Base-by-base conservation (phyloP, 371 early-diverging fungal species). In the Sporodiniella umbellata region DNA sequence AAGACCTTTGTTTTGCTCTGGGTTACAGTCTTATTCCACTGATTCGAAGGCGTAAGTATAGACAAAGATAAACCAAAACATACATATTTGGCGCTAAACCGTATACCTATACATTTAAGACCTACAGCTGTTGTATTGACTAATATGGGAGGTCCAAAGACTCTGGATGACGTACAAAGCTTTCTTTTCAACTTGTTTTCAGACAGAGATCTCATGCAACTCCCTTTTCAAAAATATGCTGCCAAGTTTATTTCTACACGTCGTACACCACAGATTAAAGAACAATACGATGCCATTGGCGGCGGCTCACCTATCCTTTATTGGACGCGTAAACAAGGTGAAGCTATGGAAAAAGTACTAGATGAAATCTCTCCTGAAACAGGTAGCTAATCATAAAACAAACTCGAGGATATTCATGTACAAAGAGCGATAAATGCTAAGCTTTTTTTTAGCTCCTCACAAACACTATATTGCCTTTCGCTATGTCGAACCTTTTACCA, bases 141-240 rank as follows among this genome's bases (percentile, higher is more conserved):
- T 69, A 96, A 96, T 72, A 80, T 96, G 83, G 98, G 98, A 33
- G 98, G 98, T 0, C 98, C 97, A 7, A 66, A 78, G 26, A 90
- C 73, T 4, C 68, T 87, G 42, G 78, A 80, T 17, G 87, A 89
- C 46, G 98, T 97, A 8, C 69, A 88, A 24, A 80, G 75, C 42
- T 97, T 95, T 64, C 78, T 97, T 23, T 58, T 61, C 56, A 81
- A 87, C 53, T 81, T 97, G n/a, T 97, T 97, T 62, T 80, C 84
- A n/a, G 98, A 97, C 72, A 80, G 86, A 19, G 98, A 97, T 64
- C 70, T 97, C 46, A 95, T 97, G 75, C 90, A 89, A 18, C 62
- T 96, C 10, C 96, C 98, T 0, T 68, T 92, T 22, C 96, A 97
- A 68, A 68, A 73, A 15, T 54, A 66, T 19, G 58, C 86, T 1